These are phyloP conservation scores for Noccaea caerulescens DNA, from an alignment of 345 rosid species.

Conservation along the genomic window DNA sequence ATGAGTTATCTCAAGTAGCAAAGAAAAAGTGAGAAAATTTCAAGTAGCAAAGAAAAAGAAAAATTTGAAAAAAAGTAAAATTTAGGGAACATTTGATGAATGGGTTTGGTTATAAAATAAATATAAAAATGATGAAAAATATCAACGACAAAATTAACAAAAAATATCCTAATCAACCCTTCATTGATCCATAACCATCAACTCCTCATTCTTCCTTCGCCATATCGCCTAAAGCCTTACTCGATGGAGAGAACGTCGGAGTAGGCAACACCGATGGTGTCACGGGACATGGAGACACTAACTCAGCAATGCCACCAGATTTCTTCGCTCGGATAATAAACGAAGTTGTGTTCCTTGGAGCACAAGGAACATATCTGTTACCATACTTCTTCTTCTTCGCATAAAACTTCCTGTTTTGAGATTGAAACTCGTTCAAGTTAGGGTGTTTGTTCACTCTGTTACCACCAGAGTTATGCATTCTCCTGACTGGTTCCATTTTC, in stretches of 20 bases:
- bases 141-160: too few relatives aligned
- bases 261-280: constrained; percentile 86
- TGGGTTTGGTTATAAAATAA: too few relatives aligned
- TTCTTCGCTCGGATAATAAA: constrained; percentile 87
- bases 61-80: too few relatives aligned
- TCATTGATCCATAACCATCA: constrained; percentile 98
- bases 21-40: too few relatives aligned
- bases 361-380: too few relatives aligned
- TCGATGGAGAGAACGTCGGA: constrained; percentile 72
- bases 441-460: not conserved
- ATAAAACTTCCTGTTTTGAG: too few relatives aligned
- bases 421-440: too few relatives aligned
- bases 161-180: constrained; percentile 86
- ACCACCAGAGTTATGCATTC: not conserved
- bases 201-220: constrained; percentile 98
- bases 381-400: too few relatives aligned
- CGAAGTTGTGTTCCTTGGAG: constrained; percentile 57
- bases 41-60: too few relatives aligned
- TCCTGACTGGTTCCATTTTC: constrained; percentile 26
- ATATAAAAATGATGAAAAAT: too few relatives aligned
- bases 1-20: too few relatives aligned
- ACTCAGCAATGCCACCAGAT: constrained; percentile 84
- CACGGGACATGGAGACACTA: constrained; percentile 90
- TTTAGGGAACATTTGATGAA: too few relatives aligned
- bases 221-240: constrained; percentile 87